Evolutionary conservation across 441 rosid genomes (phyloP).

Genomic region (Adansonia madagascariensis): DNA sequence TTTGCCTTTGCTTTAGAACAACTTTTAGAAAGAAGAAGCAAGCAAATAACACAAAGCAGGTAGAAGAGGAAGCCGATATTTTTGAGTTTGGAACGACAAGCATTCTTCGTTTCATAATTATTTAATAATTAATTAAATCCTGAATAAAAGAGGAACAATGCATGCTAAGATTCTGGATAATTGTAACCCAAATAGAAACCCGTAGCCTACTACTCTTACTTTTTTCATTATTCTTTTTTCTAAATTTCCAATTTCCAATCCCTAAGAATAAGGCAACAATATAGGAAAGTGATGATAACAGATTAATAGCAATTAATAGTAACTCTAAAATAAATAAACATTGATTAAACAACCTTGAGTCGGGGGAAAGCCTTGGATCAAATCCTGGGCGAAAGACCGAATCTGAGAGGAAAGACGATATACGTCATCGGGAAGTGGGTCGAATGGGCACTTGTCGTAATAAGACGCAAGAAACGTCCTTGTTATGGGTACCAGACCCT

Average conservation of each 20-base stretch:
- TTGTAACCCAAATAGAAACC: slow-evolving; percentile 16
- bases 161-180: neutral
- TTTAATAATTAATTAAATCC: neutral
- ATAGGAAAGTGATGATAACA: neutral
- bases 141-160: neutral
- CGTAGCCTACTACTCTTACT: neutral
- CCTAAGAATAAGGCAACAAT: slow-evolving; percentile 1
- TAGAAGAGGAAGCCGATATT: neutral
- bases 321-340: neutral
- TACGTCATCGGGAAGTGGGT: slow-evolving; percentile 74
- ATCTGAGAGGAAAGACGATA: slow-evolving; percentile 66
- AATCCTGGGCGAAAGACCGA: slow-evolving; percentile 57
- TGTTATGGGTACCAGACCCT: slow-evolving; percentile 87
- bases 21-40: slow-evolving; percentile 1
- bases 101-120: neutral
- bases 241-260: slow-evolving; percentile 11
- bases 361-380: slow-evolving; percentile 54
- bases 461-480: slow-evolving; percentile 74
- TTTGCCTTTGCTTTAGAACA: slow-evolving; percentile 1
- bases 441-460: slow-evolving; percentile 73
- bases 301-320: neutral
- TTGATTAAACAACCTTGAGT: slow-evolving; percentile 52
- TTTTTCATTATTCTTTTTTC: neutral
- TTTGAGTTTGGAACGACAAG: neutral
- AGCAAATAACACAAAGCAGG: neutral